Percentiles rank a stretch among this genome's conserved stretches.
Conservation (phyloP, 345 rosid genomes). For the Brassica napus region Da-Ae NC_063447.1:52754501-52755000, state of each 20-base stretch:
- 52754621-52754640: slow-evolving; percentile 13
- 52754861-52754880: slow-evolving; percentile 59
- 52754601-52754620: neutral
- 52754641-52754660: slow-evolving; percentile 10
- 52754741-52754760: slow-evolving; percentile 29
- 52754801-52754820: slow-evolving; percentile 55
- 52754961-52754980: slow-evolving; percentile 5
- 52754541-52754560: slow-evolving; percentile 66
- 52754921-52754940: slow-evolving; percentile 7
- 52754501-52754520: slow-evolving; percentile 92
- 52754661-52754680: neutral
- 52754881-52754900: slow-evolving; percentile 50
- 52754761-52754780: slow-evolving; percentile 34
- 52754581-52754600: neutral
- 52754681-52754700: neutral
- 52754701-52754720: slow-evolving; percentile 9
- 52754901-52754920: slow-evolving; percentile 48
- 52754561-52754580: neutral
- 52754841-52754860: slow-evolving; percentile 81
- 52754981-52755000: slow-evolving; percentile 14
- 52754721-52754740: slow-evolving; percentile 12
- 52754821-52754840: slow-evolving; percentile 61
- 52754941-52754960: slow-evolving; percentile 12
- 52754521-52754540: slow-evolving; percentile 88
- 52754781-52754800: slow-evolving; percentile 85